phyloP scores from a whole-genome alignment of 768 basidiomycete genomes.

The Sarcomyxa edulis region DNA sequence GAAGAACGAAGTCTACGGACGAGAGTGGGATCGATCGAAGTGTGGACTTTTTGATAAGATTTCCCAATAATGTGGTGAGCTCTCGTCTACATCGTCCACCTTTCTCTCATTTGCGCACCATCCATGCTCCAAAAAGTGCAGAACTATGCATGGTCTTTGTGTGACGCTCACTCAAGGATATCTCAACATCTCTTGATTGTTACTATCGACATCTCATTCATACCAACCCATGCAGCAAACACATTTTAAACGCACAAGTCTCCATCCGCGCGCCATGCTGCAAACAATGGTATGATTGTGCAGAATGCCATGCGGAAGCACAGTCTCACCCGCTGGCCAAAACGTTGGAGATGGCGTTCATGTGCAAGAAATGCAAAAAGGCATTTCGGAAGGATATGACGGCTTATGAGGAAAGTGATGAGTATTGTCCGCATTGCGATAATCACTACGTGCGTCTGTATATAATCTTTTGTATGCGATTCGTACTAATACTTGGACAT shows the following conservation, averaged over 20 bases:
- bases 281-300: constrained; percentile 96
- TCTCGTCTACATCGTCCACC: too few species aligned
- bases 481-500: constrained; percentile 1
- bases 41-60: too few species aligned
- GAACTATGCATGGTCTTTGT: too few species aligned
- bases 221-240: constrained; percentile 63
- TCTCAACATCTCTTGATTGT: too few species aligned
- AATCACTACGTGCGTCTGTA: constrained; percentile 82
- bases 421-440: constrained; percentile 97
- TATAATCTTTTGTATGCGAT: background rate
- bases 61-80: too few species aligned
- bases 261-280: constrained; percentile 96
- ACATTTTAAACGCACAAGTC: constrained; percentile 94
- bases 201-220: too few species aligned
- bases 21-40: too few species aligned
- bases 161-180: too few species aligned
- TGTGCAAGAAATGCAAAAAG: constrained; percentile 91
- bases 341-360: constrained; percentile 80
- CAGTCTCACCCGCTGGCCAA: constrained; percentile 69
- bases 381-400: constrained; percentile 96
- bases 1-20: too few species aligned
- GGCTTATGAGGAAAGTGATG: constrained; percentile 91
- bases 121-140: too few species aligned
- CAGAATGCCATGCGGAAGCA: constrained; percentile 88
- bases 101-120: too few species aligned